Evolutionary conservation across 2,329 filamentous ascomycete genomes (phyloP).

Genomic region (Epichloe gansuensis): DNA sequence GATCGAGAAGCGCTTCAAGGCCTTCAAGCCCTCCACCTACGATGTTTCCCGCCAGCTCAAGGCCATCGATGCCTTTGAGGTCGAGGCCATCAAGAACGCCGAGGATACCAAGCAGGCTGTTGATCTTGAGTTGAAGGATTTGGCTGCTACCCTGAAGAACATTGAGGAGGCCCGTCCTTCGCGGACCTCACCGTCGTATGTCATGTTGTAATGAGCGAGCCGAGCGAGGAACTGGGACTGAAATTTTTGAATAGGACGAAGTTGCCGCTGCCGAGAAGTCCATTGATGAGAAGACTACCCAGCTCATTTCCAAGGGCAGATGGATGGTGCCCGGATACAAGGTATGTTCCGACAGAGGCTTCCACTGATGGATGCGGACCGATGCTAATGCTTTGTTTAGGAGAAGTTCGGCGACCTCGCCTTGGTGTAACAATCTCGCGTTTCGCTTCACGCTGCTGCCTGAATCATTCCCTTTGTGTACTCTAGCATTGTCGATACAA

Average conservation of each 20-base stretch:
- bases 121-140: slow-evolving; percentile 84
- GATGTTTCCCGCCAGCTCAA: slow-evolving; percentile 90
- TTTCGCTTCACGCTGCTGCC: slow-evolving; percentile 24
- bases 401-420: slow-evolving; percentile 99
- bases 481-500: slow-evolving; percentile 61
- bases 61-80: slow-evolving; percentile 96
- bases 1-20: slow-evolving; percentile 89
- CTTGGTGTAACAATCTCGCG: slow-evolving; percentile 57
- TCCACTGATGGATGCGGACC: not conserved
- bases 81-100: slow-evolving; percentile 91
- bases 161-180: slow-evolving; percentile 90
- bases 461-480: slow-evolving; percentile 42
- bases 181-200: slow-evolving; percentile 95
- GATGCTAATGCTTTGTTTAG: slow-evolving; percentile 44
- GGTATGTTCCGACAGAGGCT: slow-evolving; percentile 41
- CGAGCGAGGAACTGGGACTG: slow-evolving; percentile 9
- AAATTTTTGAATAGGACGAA: slow-evolving; percentile 57
- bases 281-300: slow-evolving; percentile 91
- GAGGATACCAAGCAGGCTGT: slow-evolving; percentile 95
- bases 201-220: slow-evolving; percentile 20
- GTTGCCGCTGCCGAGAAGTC: slow-evolving; percentile 88
- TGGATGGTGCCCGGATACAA: slow-evolving; percentile 99
- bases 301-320: slow-evolving; percentile 94
- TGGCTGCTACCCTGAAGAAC: slow-evolving; percentile 91
- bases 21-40: slow-evolving; percentile 87